These are phyloP conservation scores for Rhodotorula graminis DNA, from an alignment of 768 basidiomycete species.

Conservation along the genomic window DNA sequence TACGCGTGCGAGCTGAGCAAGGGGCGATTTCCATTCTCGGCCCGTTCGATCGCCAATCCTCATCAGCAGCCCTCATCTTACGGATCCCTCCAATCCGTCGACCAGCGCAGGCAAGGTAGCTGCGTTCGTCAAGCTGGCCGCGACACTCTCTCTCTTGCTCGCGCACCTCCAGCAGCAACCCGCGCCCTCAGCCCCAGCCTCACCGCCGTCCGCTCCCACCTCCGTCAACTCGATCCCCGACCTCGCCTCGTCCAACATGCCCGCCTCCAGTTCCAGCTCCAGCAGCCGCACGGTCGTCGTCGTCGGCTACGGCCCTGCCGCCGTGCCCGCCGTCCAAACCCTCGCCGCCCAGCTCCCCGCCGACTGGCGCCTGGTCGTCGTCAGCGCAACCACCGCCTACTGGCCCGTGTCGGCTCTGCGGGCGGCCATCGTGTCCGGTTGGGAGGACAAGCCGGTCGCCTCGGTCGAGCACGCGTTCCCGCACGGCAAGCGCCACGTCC, in stretches of 20 bases:
- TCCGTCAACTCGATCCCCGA: too few relatives aligned
- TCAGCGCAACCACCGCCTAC: neutral
- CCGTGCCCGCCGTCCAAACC: neutral
- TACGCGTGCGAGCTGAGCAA: too few relatives aligned
- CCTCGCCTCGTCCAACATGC: neutral
- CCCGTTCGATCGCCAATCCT: too few relatives aligned
- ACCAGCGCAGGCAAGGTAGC: too few relatives aligned
- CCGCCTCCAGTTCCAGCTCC: neutral
- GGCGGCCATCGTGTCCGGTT: slow-evolving; percentile 18
- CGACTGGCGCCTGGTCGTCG: slow-evolving; percentile 15
- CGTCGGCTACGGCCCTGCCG: slow-evolving; percentile 21
- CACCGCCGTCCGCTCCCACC: too few relatives aligned
- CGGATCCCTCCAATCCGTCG: too few relatives aligned
- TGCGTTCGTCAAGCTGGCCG: too few relatives aligned
- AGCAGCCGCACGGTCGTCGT: slow-evolving; percentile 24
- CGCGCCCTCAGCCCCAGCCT: too few relatives aligned
- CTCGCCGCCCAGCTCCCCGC: slow-evolving; percentile 4
- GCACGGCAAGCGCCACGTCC: neutral
- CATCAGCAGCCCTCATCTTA: too few relatives aligned
- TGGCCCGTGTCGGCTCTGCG: slow-evolving; percentile 10
- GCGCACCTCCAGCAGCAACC: too few relatives aligned
- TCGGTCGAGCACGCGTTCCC: slow-evolving; percentile 10
- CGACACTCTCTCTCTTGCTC: too few relatives aligned
- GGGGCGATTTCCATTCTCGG: too few relatives aligned
- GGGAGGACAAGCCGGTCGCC: slow-evolving; percentile 27